Conservation (phyloP, 2,329 filamentous ascomycete genomes). For the Penicillium sp. region DNA sequence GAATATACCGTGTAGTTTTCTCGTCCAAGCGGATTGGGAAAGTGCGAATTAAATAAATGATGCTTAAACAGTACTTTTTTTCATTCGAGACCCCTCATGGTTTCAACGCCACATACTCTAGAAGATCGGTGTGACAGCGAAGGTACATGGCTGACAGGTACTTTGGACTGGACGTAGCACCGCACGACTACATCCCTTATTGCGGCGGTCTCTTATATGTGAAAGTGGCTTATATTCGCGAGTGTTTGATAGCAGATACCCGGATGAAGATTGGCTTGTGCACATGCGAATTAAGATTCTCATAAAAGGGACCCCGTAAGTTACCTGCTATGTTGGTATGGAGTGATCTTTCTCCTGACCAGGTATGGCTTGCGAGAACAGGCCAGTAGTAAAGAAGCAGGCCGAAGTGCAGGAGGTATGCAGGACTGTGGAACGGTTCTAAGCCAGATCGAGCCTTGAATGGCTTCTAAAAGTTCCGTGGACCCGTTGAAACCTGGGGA, state of each 20-base stretch:
- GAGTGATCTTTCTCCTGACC: not conserved
- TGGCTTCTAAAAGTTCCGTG: slow-evolving; percentile 11
- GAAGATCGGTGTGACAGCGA: too few species aligned
- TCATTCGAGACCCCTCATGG: too few species aligned
- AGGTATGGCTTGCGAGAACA: slow-evolving; percentile 4
- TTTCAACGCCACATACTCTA: too few species aligned
- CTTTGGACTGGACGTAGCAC: not conserved
- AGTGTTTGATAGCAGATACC: not conserved
- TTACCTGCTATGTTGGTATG: too few species aligned
- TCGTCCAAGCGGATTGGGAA: too few species aligned
- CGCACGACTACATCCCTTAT: not conserved
- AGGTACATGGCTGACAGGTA: too few species aligned
- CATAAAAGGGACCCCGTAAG: too few species aligned
- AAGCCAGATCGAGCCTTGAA: not conserved
- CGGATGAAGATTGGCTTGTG: not conserved
- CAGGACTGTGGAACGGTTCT: slow-evolving; percentile 8
- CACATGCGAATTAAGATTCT: not conserved
- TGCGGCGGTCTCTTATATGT: not conserved
- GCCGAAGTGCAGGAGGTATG: not conserved
- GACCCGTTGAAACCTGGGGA: slow-evolving; percentile 1
- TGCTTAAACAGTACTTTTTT: too few species aligned
- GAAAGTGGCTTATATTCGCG: not conserved
- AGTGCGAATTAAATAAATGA: too few species aligned
- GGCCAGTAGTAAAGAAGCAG: not conserved
- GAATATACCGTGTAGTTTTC: too few species aligned